Percentiles rank a stretch among this genome's conserved stretches.
These are phyloP conservation scores for Tulasnella sp. DNA, from an alignment of 768 basidiomycete genomes.

Conservation along the genomic window DNA sequence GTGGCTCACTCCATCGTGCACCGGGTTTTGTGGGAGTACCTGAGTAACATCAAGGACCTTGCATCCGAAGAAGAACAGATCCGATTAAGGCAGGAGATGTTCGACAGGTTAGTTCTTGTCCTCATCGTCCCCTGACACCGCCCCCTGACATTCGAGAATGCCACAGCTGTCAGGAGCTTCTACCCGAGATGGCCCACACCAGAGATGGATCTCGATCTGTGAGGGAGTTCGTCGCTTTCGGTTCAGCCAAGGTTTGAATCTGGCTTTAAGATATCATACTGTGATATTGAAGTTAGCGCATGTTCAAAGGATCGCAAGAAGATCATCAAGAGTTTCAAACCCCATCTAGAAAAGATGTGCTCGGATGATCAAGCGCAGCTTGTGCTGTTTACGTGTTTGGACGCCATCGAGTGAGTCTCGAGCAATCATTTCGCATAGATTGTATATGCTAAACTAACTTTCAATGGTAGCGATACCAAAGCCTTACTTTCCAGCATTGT, in stretches of 20 bases:
- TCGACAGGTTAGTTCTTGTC: slow-evolving; percentile 49
- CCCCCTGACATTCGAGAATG: not conserved
- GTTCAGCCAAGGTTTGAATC: slow-evolving; percentile 83
- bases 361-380: slow-evolving; percentile 82
- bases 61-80: not conserved
- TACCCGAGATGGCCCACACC: slow-evolving; percentile 91
- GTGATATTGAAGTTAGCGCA: not conserved
- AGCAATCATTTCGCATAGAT: not conserved
- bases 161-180: slow-evolving; percentile 63
- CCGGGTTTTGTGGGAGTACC: slow-evolving; percentile 76
- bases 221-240: slow-evolving; percentile 72
- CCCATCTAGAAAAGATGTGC: slow-evolving; percentile 82
- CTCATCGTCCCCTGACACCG: not conserved
- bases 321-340: slow-evolving; percentile 79
- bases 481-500: slow-evolving; percentile 72
- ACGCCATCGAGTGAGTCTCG: slow-evolving; percentile 68
- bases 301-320: slow-evolving; percentile 94
- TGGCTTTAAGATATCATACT: slow-evolving; percentile 14
- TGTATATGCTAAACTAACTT: not conserved
- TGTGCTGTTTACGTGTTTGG: slow-evolving; percentile 81
- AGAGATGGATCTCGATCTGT: slow-evolving; percentile 81
- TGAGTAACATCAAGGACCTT: slow-evolving; percentile 47
- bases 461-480: slow-evolving; percentile 67
- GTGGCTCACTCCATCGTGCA: slow-evolving; percentile 83
- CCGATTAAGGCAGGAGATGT: slow-evolving; percentile 60